These are phyloP conservation scores for Phytophthora cajani DNA, from an alignment of 352 stramenopile genomes.

Conservation along the genomic window DNA sequence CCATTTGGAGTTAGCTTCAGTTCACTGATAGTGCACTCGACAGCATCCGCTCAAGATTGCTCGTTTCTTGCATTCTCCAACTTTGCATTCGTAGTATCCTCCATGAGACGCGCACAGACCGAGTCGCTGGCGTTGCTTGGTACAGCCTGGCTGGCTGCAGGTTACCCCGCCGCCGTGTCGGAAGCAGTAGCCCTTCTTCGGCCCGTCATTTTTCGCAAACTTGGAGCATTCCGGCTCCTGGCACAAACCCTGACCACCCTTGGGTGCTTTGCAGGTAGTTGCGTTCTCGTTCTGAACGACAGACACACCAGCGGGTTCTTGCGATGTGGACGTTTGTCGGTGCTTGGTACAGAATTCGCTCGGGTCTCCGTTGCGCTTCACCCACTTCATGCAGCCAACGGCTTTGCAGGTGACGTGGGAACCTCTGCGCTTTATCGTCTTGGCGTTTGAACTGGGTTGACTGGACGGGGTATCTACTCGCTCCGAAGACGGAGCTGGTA, in stretches of 20 bases:
- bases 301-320: not conserved
- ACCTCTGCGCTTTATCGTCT: not conserved
- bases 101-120: constrained; percentile 3
- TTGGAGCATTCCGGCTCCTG: constrained; percentile 5
- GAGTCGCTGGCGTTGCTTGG: constrained; percentile 6
- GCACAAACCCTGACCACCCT: not conserved
- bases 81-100: constrained; percentile 12
- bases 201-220: not conserved
- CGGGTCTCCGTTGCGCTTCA: not conserved
- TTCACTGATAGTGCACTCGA: not conserved
- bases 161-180: constrained; percentile 6
- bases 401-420: constrained; percentile 1
- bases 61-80: constrained; percentile 4
- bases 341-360: constrained; percentile 2
- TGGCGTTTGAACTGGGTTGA: not conserved
- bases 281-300: not conserved
- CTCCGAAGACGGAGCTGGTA: not conserved
- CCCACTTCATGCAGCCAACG: constrained; percentile 10
- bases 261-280: not conserved
- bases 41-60: not conserved
- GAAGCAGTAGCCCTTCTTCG: constrained; percentile 14
- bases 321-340: not conserved
- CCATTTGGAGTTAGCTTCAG: not conserved
- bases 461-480: not conserved
- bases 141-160: constrained; percentile 3